Evolutionary conservation across 768 basidiomycete genomes (phyloP).

Genomic region (Fomitopsis serialis): DNA sequence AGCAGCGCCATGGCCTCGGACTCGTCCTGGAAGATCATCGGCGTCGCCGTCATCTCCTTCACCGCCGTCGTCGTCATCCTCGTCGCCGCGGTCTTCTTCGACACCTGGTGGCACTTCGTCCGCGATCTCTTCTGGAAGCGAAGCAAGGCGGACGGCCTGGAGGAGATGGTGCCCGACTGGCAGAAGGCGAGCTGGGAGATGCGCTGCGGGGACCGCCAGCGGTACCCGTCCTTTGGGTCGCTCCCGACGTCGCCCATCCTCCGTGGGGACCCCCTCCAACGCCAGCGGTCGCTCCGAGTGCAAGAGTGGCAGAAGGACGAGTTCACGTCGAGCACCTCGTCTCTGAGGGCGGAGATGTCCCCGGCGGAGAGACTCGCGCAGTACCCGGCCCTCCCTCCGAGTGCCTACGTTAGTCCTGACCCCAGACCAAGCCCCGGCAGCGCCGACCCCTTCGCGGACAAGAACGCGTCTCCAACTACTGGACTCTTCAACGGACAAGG

Average conservation of each 20-base stretch:
- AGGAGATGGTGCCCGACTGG: slow-evolving; percentile 63
- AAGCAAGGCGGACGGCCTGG: slow-evolving; percentile 28
- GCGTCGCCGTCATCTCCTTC: slow-evolving; percentile 60
- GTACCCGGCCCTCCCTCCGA: background rate
- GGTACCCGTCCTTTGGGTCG: slow-evolving; percentile 25
- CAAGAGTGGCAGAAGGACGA: background rate
- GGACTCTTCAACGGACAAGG: background rate
- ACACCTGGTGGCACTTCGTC: slow-evolving; percentile 63
- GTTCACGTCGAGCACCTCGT: background rate
- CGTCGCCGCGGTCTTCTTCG: slow-evolving; percentile 61
- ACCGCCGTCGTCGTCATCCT: slow-evolving; percentile 50
- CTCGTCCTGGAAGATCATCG: slow-evolving; percentile 64
- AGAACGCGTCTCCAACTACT: background rate
- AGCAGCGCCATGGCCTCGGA: slow-evolving; percentile 17
- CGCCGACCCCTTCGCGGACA: background rate
- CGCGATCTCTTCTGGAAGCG: slow-evolving; percentile 41
- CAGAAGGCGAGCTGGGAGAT: slow-evolving; percentile 56
- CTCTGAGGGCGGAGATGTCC: background rate
- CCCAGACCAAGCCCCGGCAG: background rate
- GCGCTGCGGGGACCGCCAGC: slow-evolving; percentile 18
- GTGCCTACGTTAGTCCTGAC: background rate
- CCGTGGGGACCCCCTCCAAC: slow-evolving; percentile 1
- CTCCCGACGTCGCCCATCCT: slow-evolving; percentile 9
- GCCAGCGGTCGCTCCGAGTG: background rate
- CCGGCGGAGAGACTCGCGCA: background rate